Conservation (phyloP, 2,329 filamentous ascomycete genomes). For the Phaeophleospora eucalypticola region DNA sequence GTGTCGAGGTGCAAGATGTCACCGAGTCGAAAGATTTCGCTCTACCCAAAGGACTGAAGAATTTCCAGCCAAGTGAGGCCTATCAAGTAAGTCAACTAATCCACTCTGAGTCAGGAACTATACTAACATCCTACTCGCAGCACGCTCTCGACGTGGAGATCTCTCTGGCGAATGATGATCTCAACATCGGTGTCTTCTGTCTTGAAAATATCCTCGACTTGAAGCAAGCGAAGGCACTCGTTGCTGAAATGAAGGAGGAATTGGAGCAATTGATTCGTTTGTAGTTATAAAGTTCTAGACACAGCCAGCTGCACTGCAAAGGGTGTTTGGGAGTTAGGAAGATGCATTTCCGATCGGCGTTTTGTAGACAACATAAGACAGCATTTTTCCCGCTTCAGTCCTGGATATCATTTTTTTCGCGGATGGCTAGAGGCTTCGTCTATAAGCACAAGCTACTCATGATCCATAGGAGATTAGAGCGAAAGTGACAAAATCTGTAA, state of each 20-base stretch:
- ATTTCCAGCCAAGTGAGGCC: conserved; percentile 10
- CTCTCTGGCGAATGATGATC: conserved; percentile 43
- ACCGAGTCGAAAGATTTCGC: conserved; percentile 14
- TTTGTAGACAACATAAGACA: too few relatives aligned
- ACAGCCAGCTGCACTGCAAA: too few relatives aligned
- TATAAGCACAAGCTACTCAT: too few relatives aligned
- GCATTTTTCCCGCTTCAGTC: too few relatives aligned
- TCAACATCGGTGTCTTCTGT: conserved; percentile 54
- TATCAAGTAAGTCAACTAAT: conserved; percentile 37
- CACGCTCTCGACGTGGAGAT: conserved; percentile 55
- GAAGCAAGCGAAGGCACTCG: conserved; percentile 34
- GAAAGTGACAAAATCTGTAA: too few relatives aligned
- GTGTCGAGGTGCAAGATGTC: conserved; percentile 5
- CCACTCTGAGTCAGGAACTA: neutral
- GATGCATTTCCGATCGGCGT: too few relatives aligned
- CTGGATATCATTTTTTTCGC: too few relatives aligned
- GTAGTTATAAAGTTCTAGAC: too few relatives aligned
- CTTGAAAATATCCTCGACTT: conserved; percentile 42
- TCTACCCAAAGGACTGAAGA: conserved; percentile 10
- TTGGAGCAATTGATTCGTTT: too few relatives aligned
- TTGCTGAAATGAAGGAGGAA: conserved; percentile 31
- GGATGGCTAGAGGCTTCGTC: too few relatives aligned
- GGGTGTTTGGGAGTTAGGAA: too few relatives aligned
- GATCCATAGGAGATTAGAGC: too few relatives aligned
- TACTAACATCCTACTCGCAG: conserved; percentile 30